These are phyloP conservation scores for Clavispora fructus DNA, from an alignment of 805 yeast species.

Conservation along the genomic window DNA sequence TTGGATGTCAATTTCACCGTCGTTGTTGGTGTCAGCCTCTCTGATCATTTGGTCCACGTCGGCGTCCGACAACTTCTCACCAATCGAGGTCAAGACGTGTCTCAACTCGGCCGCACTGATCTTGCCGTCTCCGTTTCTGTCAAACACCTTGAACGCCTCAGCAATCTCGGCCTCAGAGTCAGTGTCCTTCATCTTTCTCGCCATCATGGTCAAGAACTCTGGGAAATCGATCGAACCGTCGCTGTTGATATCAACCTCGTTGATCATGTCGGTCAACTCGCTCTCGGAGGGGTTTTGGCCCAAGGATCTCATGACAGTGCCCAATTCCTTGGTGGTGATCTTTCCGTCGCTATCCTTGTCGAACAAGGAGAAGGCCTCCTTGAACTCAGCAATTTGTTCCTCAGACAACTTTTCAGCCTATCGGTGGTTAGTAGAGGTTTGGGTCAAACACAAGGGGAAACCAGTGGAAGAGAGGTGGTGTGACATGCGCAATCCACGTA, in stretches of 20 bases:
- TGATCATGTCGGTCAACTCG: constrained; percentile 93
- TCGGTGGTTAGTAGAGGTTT: constrained; percentile 13
- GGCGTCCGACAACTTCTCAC: constrained; percentile 92
- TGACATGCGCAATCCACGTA: too few species aligned
- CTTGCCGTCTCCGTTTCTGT: constrained; percentile 93
- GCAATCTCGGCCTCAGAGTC: constrained; percentile 96
- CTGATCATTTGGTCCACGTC: constrained; percentile 97
- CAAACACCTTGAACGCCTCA: constrained; percentile 98
- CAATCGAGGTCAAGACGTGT: constrained; percentile 95
- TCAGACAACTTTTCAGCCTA: constrained; percentile 88
- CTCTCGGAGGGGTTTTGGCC: constrained; percentile 97
- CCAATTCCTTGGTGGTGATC: constrained; percentile 91
- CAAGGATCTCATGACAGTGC: constrained; percentile 98
- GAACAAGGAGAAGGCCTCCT: constrained; percentile 95
- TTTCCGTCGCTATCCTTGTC: constrained; percentile 97
- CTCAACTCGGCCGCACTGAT: constrained; percentile 95
- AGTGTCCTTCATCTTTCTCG: constrained; percentile 81
- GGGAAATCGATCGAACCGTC: constrained; percentile 64
- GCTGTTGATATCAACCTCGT: constrained; percentile 93
- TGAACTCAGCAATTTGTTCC: constrained; percentile 94
- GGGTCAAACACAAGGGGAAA: not conserved
- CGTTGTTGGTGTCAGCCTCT: constrained; percentile 93
- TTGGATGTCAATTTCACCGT: constrained; percentile 94
- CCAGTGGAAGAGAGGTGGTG: not conserved
- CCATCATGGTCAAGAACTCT: constrained; percentile 41